Evolutionary conservation across 75 land plant species (phyloP), one percentile per base, ranked within the genome.

Genomic region (Isoetes taiwanensis): DNA sequence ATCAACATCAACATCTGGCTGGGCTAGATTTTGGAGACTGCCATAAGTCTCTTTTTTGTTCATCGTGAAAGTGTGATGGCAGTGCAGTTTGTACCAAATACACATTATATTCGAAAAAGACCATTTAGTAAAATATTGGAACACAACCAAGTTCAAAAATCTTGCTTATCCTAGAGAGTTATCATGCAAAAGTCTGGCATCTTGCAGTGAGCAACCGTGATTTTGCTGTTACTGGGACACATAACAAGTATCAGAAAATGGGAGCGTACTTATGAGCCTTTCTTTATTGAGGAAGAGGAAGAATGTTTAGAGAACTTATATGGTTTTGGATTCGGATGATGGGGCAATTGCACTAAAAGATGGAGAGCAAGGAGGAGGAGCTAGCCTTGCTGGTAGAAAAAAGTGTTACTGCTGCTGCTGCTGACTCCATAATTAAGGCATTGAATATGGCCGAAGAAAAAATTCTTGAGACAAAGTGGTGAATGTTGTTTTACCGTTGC

Each of bases 11-110:
- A 85, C 71, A 94, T 94, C 28, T 94, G 99, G 99, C n/a, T n/a
- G 99, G 99, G 56, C 66, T 89, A 70, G 96, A 94, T 75, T 94
- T 94, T 78, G 99, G 99, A 43, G 96, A 94, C 61, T 88, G 96
- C 56, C 99, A 90, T 43, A 91, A 75, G 57, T 88, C 99, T 2
- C 79, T n/a, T 94, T 46, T 94, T 89, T 78, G 99, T 96, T 58
- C 99, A 94, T 71, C 62, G 76, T 58, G 99, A 89, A 62, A 89
- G 97, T 79, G 83, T 91, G 19, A 79, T 69, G 85, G 97, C 84
- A 50, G 94, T 94, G 38, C 78, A 82, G 53, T 94, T 94, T 77
- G 99, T 94, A 34, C 75, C 64, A 21, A 94, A 94, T 58, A 94
- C 96, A 27, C 99, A 94, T 54, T n/a, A n/a, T 94, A 94, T 63